Evolutionary conservation across 1,139 yeast species (phyloP), one percentile per base, ranked within the genome.

Genomic region (Candida labiduridarum): DNA sequence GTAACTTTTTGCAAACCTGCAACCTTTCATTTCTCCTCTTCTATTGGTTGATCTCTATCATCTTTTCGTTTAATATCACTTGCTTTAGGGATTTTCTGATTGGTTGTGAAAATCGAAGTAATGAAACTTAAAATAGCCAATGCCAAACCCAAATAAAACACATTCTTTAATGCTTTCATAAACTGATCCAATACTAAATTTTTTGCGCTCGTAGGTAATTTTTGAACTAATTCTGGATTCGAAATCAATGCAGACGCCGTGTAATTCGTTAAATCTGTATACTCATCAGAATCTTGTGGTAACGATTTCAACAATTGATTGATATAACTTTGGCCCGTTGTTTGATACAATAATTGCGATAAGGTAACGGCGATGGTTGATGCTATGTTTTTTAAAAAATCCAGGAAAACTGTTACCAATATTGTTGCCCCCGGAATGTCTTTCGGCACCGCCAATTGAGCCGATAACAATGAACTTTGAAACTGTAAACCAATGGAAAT

Each of bases 361-460:
- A 82, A 54, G 8, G 74, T 66, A 18, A 76, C 69, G 16, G 83
- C 80, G 31, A 82, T 50, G 1, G 80, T 74, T 18, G 83, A 83
- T 38, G 82, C 84, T 10, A 74, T 49, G 1, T 82, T 67, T 55
- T 82, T 72, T 35, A 67, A 58, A 56, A 82, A 80, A 55, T 78
- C 78, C 46, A 77, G 56, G 52, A 79, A 70, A 1, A 83, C 64
- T 1, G 85, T 81, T 1, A 79, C 73, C 53, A 80, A 59, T 47
- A 83, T 78, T 44, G 79, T 67, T 0, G 82, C 73, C 4, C 87
- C 87, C 3, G 74, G 72, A 10, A 71, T 58, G 30, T 69, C 59
- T 29, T 71, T 73, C 2, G 88, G 87, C 1, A 86, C 82, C 41
- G 71, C 67, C 33, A 84, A 60, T 60, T 85, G 90, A 7, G 79